Percentiles rank a stretch among this genome's conserved stretches.
Evolutionary conservation across 2,329 filamentous ascomycete species (phyloP).

Genomic region (Conoideocrella luteorostrata): DNA sequence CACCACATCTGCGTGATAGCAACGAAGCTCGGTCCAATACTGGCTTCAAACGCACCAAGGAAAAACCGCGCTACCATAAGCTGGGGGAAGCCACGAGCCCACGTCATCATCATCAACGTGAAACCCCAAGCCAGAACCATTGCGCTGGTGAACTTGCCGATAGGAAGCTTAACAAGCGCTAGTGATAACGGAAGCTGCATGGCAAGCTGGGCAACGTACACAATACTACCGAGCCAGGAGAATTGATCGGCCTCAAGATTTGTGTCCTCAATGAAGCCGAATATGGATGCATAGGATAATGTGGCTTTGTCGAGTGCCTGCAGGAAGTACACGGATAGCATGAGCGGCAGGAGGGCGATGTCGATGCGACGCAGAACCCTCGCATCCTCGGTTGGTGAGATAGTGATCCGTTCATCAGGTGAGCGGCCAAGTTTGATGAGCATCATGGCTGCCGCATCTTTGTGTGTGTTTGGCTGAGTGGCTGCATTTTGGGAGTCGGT

Average conservation of each 20-base stretch:
- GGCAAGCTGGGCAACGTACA: slow-evolving; percentile 40
- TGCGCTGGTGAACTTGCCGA: slow-evolving; percentile 55
- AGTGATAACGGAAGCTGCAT: neutral
- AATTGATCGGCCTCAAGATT: slow-evolving; percentile 49
- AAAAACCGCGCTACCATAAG: slow-evolving; percentile 49
- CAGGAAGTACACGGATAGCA: slow-evolving; percentile 51
- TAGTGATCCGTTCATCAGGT: too few species aligned
- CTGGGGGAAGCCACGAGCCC: slow-evolving; percentile 40
- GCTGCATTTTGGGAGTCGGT: too few species aligned
- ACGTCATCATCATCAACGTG: slow-evolving; percentile 44
- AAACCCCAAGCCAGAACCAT: slow-evolving; percentile 50
- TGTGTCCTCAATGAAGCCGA: slow-evolving; percentile 54
- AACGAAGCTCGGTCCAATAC: slow-evolving; percentile 43
- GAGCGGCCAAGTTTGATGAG: too few species aligned
- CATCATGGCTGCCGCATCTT: too few species aligned
- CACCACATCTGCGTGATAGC: slow-evolving; percentile 59
- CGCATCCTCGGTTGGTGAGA: slow-evolving; percentile 40
- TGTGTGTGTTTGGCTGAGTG: too few species aligned
- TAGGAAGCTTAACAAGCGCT: slow-evolving; percentile 49
- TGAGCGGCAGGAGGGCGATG: neutral
- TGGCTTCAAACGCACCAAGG: slow-evolving; percentile 50
- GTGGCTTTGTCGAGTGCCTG: slow-evolving; percentile 59
- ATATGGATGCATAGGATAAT: slow-evolving; percentile 55
- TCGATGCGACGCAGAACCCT: neutral
- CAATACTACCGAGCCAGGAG: slow-evolving; percentile 55